These are phyloP conservation scores for Penicillium alfredii DNA, from an alignment of 495 filamentous ascomycete genomes.

Conservation along the genomic window DNA sequence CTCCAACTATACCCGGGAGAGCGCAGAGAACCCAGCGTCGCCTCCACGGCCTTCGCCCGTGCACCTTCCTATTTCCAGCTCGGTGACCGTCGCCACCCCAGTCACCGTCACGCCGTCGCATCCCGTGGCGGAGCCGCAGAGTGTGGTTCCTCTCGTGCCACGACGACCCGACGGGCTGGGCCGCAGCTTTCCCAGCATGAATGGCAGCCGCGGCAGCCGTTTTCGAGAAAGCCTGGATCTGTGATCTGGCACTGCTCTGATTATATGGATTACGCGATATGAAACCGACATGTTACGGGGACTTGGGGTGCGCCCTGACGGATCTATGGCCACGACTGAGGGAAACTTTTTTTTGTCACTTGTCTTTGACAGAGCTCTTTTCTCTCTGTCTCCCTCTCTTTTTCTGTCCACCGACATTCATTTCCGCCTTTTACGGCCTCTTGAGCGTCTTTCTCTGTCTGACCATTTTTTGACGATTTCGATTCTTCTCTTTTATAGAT, in stretches of 20 bases:
- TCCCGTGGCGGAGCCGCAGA: conserved; percentile 20
- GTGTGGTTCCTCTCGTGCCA: conserved; percentile 18
- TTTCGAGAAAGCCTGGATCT: conserved; percentile 46
- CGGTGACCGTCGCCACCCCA: conserved; percentile 28
- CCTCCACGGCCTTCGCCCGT: conserved; percentile 45
- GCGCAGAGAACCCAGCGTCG: conserved; percentile 25
- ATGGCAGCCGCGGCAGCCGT: conserved; percentile 50
- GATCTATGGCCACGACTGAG: conserved; percentile 4
- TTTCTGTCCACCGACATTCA: too few species aligned
- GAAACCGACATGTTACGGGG: conserved; percentile 19
- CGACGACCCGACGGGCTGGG: conserved; percentile 42
- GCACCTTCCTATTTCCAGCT: conserved; percentile 43
- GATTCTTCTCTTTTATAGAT: conserved; percentile 11
- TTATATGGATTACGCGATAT: conserved; percentile 23
- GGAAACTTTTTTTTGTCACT: neutral
- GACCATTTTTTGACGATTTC: conserved; percentile 4
- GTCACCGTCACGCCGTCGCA: conserved; percentile 20
- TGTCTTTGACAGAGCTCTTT: too few species aligned
- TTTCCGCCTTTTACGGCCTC: too few species aligned
- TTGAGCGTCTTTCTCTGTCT: conserved; percentile 6
- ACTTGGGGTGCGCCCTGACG: conserved; percentile 2
- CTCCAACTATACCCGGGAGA: conserved; percentile 31
- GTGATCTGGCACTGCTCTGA: conserved; percentile 7
- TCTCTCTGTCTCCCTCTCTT: too few species aligned
- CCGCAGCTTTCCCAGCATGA: conserved; percentile 47